These are phyloP conservation scores for Lobosporangium transversale DNA, from an alignment of 192 early-diverging fungal genomes.

Conservation along the genomic window DNA sequence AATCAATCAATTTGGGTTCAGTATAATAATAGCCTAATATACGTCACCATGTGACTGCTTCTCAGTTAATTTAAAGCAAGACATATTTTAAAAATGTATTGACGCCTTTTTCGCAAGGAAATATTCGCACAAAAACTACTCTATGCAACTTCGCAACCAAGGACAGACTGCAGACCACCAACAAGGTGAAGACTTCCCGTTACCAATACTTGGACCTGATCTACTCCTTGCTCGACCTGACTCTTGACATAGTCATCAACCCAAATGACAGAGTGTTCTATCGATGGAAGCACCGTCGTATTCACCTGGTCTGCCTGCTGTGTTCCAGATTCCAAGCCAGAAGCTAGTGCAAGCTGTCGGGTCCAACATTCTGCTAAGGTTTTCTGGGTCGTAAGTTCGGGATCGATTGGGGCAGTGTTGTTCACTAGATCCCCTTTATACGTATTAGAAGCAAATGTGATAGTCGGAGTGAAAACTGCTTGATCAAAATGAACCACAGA, in stretches of 20 bases:
- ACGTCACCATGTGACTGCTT: no score
- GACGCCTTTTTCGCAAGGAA: no score
- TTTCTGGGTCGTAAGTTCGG: conserved; percentile 69
- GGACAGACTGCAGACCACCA: conserved; percentile 82
- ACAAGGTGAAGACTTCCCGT: conserved; percentile 95
- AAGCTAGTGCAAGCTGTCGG: conserved; percentile 10
- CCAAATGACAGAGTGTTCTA: conserved; percentile 74
- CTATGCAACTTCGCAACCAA: conserved; percentile 65
- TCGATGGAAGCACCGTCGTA: conserved; percentile 60
- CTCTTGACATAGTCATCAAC: conserved; percentile 47
- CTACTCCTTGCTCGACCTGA: conserved; percentile 15
- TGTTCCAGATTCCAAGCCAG: background rate
- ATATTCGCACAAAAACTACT: no score
- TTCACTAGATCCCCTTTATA: conserved; percentile 73
- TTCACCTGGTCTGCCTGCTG: background rate
- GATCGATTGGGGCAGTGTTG: conserved; percentile 70
- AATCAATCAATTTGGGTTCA: no score
- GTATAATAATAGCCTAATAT: no score
- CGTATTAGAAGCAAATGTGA: conserved; percentile 56
- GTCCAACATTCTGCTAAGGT: conserved; percentile 68
- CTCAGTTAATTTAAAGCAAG: no score
- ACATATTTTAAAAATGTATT: no score
- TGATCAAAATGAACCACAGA: conserved; percentile 61
- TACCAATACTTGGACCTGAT: conserved; percentile 73
- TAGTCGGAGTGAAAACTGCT: conserved; percentile 86